Evolutionary conservation across 2,329 filamentous ascomycete genomes (phyloP).

Genomic region (Fusarium aywerte): DNA sequence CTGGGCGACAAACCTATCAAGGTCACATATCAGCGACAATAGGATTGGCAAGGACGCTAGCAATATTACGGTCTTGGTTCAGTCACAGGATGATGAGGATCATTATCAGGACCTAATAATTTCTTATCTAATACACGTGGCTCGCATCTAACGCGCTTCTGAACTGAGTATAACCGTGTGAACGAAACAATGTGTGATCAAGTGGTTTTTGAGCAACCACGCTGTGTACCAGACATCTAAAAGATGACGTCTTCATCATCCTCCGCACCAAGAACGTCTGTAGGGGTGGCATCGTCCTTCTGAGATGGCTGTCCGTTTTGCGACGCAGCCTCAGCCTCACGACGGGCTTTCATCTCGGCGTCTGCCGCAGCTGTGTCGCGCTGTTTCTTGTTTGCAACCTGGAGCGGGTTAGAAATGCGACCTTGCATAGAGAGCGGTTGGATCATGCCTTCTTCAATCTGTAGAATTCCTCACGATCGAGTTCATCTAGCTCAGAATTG

Average conservation of each 20-base stretch:
- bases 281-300: constrained; percentile 53
- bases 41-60: neutral
- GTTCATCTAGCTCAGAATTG: constrained; percentile 96
- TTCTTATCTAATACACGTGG: neutral
- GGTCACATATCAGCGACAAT: constrained; percentile 96
- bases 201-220: neutral
- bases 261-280: constrained; percentile 77
- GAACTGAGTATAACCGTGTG: neutral
- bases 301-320: constrained; percentile 51
- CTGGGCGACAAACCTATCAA: constrained; percentile 84
- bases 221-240: constrained; percentile 53
- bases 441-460: constrained; percentile 81
- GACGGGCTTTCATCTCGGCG: constrained; percentile 79
- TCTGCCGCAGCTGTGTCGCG: constrained; percentile 77
- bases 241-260: constrained; percentile 91
- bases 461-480: constrained; percentile 98
- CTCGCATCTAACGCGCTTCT: neutral
- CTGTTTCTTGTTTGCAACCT: constrained; percentile 85
- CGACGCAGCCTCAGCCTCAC: constrained; percentile 59
- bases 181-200: neutral
- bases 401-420: constrained; percentile 13
- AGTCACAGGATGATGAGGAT: neutral
- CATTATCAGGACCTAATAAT: neutral
- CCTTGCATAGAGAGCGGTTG: no score
- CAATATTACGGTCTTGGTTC: neutral